Conservation (phyloP, 352 stramenopile genomes). For the Phytophthora cajani region DNA sequence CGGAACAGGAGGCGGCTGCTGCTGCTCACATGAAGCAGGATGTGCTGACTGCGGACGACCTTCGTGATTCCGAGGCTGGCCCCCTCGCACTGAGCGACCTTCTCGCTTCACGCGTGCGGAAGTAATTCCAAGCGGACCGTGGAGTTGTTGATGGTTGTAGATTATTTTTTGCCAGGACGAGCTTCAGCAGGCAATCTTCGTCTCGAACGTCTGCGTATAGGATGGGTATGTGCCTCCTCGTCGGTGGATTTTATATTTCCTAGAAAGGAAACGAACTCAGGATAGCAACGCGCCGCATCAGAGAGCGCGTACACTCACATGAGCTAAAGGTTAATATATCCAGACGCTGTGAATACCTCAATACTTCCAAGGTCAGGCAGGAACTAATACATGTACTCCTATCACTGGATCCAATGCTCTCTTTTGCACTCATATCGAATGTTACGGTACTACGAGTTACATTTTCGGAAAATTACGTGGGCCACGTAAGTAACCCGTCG, state of each 20-base stretch:
- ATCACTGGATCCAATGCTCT: too few species aligned
- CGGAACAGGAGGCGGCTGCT: slow-evolving; percentile 29
- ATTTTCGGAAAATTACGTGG: slow-evolving; percentile 3
- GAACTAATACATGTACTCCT: too few species aligned
- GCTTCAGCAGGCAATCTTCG: slow-evolving; percentile 11
- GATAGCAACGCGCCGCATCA: slow-evolving; percentile 27
- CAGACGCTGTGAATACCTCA: slow-evolving; percentile 26
- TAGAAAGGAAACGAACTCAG: slow-evolving; percentile 12
- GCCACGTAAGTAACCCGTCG: slow-evolving; percentile 1
- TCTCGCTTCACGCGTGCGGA: slow-evolving; percentile 35
- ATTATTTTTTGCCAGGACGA: slow-evolving; percentile 31
- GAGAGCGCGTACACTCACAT: slow-evolving; percentile 35
- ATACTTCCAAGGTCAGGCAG: too few species aligned
- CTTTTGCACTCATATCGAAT: not conserved
- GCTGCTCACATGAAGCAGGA: slow-evolving; percentile 39
- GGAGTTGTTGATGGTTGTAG: slow-evolving; percentile 24
- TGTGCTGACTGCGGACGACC: slow-evolving; percentile 60
- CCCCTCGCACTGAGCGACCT: slow-evolving; percentile 59
- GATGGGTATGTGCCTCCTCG: slow-evolving; percentile 3
- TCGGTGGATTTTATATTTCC: slow-evolving; percentile 19
- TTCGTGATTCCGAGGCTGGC: slow-evolving; percentile 48
- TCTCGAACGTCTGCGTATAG: not conserved
- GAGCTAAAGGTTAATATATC: slow-evolving; percentile 34
- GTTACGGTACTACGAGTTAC: slow-evolving; percentile 8
- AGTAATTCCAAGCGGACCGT: slow-evolving; percentile 10